Conservation (phyloP, 768 basidiomycete species). For the Mycena polygramma region DNA sequence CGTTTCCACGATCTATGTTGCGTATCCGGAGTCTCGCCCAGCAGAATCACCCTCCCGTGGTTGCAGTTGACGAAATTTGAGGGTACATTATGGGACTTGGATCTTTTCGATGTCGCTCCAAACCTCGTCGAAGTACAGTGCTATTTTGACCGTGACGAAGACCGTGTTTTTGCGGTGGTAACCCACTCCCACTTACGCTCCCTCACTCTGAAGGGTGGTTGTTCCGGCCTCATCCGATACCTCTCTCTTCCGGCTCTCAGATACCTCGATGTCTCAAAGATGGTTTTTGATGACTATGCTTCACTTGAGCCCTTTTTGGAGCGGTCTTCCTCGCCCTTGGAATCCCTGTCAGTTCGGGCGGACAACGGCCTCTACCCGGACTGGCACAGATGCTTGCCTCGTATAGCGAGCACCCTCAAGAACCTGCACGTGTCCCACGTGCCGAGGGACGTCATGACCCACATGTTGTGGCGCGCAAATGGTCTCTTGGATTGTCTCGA, state of each 20-base stretch:
- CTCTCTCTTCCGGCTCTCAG: neutral
- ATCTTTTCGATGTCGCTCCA: neutral
- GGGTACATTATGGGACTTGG: neutral
- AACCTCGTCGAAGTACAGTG: neutral
- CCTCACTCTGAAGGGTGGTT: neutral
- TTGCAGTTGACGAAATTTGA: conserved; percentile 1
- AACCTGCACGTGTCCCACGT: neutral
- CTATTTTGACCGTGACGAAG: neutral
- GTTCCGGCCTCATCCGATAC: neutral
- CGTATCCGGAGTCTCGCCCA: neutral
- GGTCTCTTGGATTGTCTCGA: neutral
- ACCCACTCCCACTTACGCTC: neutral
- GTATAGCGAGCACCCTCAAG: neutral
- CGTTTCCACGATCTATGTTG: neutral
- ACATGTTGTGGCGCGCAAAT: too few relatives aligned
- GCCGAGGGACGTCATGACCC: too few relatives aligned
- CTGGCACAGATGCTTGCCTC: neutral
- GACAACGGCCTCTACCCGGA: neutral
- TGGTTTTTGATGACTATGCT: too few relatives aligned
- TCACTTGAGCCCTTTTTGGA: neutral
- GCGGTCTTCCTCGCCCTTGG: neutral
- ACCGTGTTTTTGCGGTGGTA: neutral
- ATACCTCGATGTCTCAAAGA: neutral
- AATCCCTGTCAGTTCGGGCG: neutral
- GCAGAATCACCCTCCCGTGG: neutral